Percentiles rank a stretch among this genome's conserved stretches.
Conservation (phyloP, 169 alveolate species). For the Fabrea salina region DNA sequence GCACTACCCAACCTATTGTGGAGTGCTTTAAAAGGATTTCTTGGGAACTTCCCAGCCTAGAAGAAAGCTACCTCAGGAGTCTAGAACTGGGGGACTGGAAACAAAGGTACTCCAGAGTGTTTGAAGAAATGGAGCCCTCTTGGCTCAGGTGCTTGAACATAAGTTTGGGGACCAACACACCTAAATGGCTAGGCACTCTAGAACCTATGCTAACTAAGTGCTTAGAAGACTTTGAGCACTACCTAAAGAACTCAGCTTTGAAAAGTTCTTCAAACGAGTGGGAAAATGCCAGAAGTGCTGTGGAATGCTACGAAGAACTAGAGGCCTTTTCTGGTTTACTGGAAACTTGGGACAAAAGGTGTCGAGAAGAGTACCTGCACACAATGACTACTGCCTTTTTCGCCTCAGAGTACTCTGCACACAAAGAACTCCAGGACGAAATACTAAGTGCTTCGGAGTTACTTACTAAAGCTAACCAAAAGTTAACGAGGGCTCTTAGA, state of each 20-base stretch:
- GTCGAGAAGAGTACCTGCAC: not conserved
- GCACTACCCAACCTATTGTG: not conserved
- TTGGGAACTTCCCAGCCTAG: not conserved
- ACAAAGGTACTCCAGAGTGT: not conserved
- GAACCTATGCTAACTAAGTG: not conserved
- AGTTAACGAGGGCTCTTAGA: not conserved
- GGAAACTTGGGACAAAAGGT: not conserved
- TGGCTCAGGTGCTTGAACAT: not conserved
- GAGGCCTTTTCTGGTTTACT: not conserved
- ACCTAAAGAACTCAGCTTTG: not conserved
- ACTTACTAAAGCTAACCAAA: not conserved
- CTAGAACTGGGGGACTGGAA: not conserved
- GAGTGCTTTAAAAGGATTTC: not conserved
- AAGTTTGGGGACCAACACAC: not conserved
- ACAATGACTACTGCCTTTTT: not conserved
- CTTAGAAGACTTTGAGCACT: not conserved
- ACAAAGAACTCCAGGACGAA: not conserved
- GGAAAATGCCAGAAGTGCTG: not conserved
- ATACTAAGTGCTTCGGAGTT: not conserved
- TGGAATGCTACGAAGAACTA: not conserved
- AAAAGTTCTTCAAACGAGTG: not conserved
- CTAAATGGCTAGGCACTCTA: not conserved
- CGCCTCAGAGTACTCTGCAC: not conserved
- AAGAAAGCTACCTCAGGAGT: not conserved
- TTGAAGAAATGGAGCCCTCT: not conserved